Evolutionary conservation across 306 rosid species (phyloP).

Genomic region (Astragalus membranaceus): DNA sequence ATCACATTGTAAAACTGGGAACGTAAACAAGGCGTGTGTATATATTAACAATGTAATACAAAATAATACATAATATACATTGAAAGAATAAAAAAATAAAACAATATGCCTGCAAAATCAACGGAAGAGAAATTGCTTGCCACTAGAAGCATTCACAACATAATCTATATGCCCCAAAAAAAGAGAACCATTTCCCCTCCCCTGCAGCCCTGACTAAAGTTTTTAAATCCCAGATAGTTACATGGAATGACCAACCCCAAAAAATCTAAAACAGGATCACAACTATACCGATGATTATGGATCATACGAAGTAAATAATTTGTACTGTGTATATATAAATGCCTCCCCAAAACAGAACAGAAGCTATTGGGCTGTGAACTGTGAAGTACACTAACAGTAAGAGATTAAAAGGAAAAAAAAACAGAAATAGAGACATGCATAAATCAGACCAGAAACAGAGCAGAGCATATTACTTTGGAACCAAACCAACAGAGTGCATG

Average conservation of each 20-base stretch:
- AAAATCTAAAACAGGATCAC: neutral
- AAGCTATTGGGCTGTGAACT: neutral
- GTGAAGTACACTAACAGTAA: neutral
- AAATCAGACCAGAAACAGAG: neutral
- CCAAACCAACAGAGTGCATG: neutral
- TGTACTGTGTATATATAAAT: neutral
- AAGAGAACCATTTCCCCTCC: neutral
- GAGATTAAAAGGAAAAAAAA: neutral
- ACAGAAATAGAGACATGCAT: neutral
- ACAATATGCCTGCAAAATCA: neutral
- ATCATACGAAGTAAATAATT: neutral
- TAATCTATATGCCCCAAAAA: neutral
- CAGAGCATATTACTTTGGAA: neutral
- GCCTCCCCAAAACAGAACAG: neutral
- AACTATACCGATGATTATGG: neutral
- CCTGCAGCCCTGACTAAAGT: neutral
- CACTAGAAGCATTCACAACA: neutral
- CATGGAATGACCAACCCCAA: neutral
- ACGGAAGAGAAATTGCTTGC: neutral
- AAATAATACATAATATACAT: neutral
- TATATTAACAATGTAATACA: neutral
- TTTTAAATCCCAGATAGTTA: neutral
- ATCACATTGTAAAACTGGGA: neutral
- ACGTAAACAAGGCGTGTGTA: slow-evolving; percentile 7
- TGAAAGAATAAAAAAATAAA: neutral